Conservation (phyloP, 306 rosid genomes). For the Castanospermum australe region DNA sequence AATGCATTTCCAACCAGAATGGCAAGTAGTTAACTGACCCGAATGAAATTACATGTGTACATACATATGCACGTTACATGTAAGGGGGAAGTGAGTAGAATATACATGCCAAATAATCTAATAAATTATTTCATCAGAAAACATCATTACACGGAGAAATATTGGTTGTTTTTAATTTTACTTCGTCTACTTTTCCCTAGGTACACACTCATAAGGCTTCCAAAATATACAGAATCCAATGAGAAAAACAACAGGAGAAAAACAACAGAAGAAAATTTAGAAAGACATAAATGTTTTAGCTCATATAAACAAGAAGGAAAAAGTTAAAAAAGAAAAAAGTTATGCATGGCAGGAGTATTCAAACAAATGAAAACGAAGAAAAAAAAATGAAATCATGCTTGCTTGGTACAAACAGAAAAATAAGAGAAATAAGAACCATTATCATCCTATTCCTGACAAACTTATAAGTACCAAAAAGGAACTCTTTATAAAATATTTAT, state of each 20-base stretch:
- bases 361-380: neutral
- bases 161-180: neutral
- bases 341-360: neutral
- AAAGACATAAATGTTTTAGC: neutral
- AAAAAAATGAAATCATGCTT: neutral
- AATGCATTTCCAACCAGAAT: conserved; percentile 35
- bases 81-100: neutral
- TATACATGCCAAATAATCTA: neutral
- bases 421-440: neutral
- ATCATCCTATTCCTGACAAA: neutral
- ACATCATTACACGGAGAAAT: neutral
- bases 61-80: neutral
- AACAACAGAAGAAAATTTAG: neutral
- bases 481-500: neutral
- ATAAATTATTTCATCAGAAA: neutral
- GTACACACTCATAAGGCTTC: neutral
- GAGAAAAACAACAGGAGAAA: neutral
- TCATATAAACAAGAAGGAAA: neutral
- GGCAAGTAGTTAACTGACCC: conserved; percentile 23
- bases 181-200: neutral
- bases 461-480: neutral
- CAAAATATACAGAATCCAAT: neutral
- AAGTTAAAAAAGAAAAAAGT: no score
- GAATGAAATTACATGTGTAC: neutral
- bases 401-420: neutral